phyloP scores from a whole-genome alignment of 2,329 filamentous ascomycete species.

The Aspergillus fumigatus region DNA sequence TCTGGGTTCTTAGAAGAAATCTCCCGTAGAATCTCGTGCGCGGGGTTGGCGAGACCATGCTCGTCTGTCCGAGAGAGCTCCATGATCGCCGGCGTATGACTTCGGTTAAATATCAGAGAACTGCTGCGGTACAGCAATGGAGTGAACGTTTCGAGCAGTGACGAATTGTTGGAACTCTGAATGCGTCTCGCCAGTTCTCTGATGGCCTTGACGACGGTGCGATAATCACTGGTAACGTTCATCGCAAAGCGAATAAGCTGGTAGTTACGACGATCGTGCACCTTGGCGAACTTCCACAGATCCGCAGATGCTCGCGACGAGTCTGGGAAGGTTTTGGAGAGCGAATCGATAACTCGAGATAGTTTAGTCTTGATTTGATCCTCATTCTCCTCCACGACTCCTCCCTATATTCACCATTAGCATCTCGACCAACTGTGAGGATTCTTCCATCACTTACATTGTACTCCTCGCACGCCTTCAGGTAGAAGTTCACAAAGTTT shows the following conservation, averaged over 20 bases:
- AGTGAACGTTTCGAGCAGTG: slow-evolving; percentile 70
- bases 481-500: slow-evolving; percentile 67
- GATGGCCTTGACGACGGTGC: slow-evolving; percentile 82
- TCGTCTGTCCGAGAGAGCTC: slow-evolving; percentile 81
- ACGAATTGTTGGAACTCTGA: slow-evolving; percentile 59
- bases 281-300: slow-evolving; percentile 83
- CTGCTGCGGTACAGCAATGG: slow-evolving; percentile 80
- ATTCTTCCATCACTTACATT: slow-evolving; percentile 49
- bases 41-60: slow-evolving; percentile 68
- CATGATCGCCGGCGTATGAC: slow-evolving; percentile 86
- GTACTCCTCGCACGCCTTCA: slow-evolving; percentile 81
- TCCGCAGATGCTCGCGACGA: slow-evolving; percentile 66
- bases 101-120: slow-evolving; percentile 86
- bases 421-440: background rate
- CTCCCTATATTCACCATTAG: slow-evolving; percentile 48
- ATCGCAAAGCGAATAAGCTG: slow-evolving; percentile 84
- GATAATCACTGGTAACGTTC: slow-evolving; percentile 82
- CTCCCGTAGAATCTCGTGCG: slow-evolving; percentile 85
- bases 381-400: slow-evolving; percentile 66
- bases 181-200: slow-evolving; percentile 83
- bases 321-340: slow-evolving; percentile 74
- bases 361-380: slow-evolving; percentile 65
- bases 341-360: slow-evolving; percentile 65
- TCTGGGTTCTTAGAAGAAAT: slow-evolving; percentile 87
- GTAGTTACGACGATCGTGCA: slow-evolving; percentile 84